Evolutionary conservation across 2,329 filamentous ascomycete species (phyloP).

Genomic region (Scedosporium dehoogii): DNA sequence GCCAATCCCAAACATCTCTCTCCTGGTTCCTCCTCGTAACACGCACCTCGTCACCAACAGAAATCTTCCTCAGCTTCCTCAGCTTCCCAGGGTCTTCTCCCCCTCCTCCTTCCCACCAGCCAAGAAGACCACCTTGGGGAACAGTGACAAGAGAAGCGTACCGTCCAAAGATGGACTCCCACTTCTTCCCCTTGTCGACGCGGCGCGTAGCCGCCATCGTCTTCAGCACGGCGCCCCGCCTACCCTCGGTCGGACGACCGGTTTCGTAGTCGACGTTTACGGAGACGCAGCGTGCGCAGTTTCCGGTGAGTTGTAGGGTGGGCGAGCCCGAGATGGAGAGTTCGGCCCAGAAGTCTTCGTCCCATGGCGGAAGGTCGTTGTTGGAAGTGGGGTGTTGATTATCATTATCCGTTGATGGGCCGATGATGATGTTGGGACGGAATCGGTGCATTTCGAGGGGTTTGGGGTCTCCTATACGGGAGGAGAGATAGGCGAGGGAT

Average conservation of each 20-base stretch:
- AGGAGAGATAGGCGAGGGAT: slow-evolving; percentile 58
- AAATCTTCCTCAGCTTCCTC: slow-evolving; percentile 22
- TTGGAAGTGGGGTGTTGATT: slow-evolving; percentile 32
- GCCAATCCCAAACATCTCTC: slow-evolving; percentile 45
- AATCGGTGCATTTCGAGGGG: slow-evolving; percentile 56
- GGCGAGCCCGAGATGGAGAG: slow-evolving; percentile 31
- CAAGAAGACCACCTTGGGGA: not conserved
- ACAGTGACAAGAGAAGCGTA: slow-evolving; percentile 51
- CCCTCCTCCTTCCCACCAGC: slow-evolving; percentile 5
- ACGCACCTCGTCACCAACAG: slow-evolving; percentile 45
- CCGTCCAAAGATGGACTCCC: slow-evolving; percentile 61
- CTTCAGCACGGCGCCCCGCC: slow-evolving; percentile 54
- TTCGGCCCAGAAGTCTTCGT: slow-evolving; percentile 66
- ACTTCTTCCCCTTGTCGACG: slow-evolving; percentile 59
- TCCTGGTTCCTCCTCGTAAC: slow-evolving; percentile 40
- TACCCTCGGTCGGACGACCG: slow-evolving; percentile 46
- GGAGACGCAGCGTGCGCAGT: slow-evolving; percentile 59
- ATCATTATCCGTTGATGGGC: slow-evolving; percentile 21
- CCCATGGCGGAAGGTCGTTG: slow-evolving; percentile 35
- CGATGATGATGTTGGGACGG: slow-evolving; percentile 57
- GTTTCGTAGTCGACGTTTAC: slow-evolving; percentile 64
- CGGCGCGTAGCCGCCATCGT: slow-evolving; percentile 60
- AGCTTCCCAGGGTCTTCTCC: slow-evolving; percentile 12
- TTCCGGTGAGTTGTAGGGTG: slow-evolving; percentile 51
- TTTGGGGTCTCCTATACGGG: slow-evolving; percentile 28